Evolutionary conservation across 805 yeast species (phyloP), one percentile per base, ranked within the genome.

Genomic region (Yarrowia yakushimensis): DNA sequence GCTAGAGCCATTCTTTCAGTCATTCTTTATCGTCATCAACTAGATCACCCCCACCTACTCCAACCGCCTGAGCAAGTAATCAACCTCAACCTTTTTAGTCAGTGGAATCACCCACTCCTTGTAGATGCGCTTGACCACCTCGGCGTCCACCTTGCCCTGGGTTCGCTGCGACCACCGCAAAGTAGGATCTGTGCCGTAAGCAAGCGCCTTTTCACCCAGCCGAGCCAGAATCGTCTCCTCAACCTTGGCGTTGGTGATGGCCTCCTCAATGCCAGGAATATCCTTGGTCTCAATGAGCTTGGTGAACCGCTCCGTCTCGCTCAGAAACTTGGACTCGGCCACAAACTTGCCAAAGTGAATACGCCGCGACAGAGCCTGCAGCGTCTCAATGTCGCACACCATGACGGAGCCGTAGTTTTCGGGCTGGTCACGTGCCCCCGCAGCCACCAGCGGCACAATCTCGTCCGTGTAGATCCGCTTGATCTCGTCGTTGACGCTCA

Each of bases 281-380:
- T 94, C 96, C 63, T 78, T 80, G 0, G 79, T 82, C 65, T 77
- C 72, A 67, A 94, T 94, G 68, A 91, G 75, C 67, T 80, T 76
- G 1, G 82, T 83, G 77, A 85, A 90, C 57, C 73, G 73, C 55
- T 82, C 88, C 34, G 78, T 80, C 65, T 92, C 94, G 27, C 79
- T 76, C 69, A 80, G 85, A 74, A 84, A 94, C 75, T 94, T 94
- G 46, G 97, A 88, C 73, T 94, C 99, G 5, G 99, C 99, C 10
- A 94, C 99, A 78, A 93, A 94, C 75, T 88, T 89, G 55, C 99
- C 99, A 76, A 93, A 94, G 75, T 94, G 99, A 68, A 94, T 90
- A 72, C 99, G 82, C 69, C 99, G 81, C 9, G 96, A 88, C 46
- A 94, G 76, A 5, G 96, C 86, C 74, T 94, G 97, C 67, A 94